These are phyloP conservation scores for Mycena kentingensis DNA, from an alignment of 768 basidiomycete genomes.

Conservation along the genomic window DNA sequence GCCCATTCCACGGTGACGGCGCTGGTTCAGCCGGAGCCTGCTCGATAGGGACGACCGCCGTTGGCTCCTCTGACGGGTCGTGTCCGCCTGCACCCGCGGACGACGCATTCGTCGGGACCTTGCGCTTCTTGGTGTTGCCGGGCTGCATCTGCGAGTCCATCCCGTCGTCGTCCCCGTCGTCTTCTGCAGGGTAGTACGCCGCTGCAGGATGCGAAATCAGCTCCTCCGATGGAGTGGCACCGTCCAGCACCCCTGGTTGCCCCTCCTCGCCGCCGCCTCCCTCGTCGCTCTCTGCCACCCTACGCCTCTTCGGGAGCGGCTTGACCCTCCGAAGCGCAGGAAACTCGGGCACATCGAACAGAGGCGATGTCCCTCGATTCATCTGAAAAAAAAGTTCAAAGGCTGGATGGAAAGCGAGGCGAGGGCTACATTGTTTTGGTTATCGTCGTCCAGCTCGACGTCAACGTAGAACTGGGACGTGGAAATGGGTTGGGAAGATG, in stretches of 20 bases:
- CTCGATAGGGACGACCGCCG: slow-evolving; percentile 21
- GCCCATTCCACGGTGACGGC: slow-evolving; percentile 19
- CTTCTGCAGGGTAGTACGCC: slow-evolving; percentile 37
- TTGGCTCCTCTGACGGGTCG: slow-evolving; percentile 30
- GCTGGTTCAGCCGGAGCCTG: slow-evolving; percentile 31
- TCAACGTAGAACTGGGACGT: slow-evolving; percentile 14
- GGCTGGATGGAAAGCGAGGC: background rate
- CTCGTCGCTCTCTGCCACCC: slow-evolving; percentile 41
- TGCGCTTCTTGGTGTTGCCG: slow-evolving; percentile 86
- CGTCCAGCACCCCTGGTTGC: slow-evolving; percentile 18
- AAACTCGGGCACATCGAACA: slow-evolving; percentile 68
- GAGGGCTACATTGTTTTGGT: slow-evolving; percentile 10
- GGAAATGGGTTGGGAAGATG: background rate
- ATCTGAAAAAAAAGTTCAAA: slow-evolving; percentile 35
- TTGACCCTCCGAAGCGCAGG: slow-evolving; percentile 67
- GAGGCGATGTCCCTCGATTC: slow-evolving; percentile 58
- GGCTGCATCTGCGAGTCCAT: slow-evolving; percentile 74
- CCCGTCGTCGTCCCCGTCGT: slow-evolving; percentile 61
- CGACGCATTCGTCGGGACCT: slow-evolving; percentile 73
- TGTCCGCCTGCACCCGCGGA: slow-evolving; percentile 46
- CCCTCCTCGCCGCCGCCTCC: slow-evolving; percentile 16
- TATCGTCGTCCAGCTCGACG: slow-evolving; percentile 13
- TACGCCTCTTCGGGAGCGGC: slow-evolving; percentile 76
- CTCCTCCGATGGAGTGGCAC: slow-evolving; percentile 55
- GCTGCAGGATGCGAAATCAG: slow-evolving; percentile 59